Evolutionary conservation across 202 grass and related monocot genomes (phyloP).

Genomic region (Bolboschoenoplectus hybrid): DNA sequence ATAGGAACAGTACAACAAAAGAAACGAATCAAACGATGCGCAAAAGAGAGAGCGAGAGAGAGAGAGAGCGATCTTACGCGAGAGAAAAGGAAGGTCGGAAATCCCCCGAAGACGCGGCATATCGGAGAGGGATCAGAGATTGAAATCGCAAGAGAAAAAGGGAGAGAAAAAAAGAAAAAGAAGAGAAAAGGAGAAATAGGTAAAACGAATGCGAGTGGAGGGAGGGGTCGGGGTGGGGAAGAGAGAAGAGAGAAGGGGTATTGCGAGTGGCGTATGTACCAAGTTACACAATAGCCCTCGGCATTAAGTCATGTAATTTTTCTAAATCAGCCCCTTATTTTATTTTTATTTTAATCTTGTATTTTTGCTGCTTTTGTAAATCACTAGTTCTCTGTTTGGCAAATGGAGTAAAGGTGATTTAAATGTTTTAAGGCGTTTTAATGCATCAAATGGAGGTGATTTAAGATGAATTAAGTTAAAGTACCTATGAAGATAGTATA

Average conservation of each 20-base stretch:
- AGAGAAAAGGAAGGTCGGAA: neutral
- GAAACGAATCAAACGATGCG: neutral
- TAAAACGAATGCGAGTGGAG: conserved; percentile 1
- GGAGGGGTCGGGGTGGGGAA: neutral
- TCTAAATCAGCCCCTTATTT: neutral
- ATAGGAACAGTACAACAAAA: neutral
- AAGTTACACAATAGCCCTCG: conserved; percentile 37
- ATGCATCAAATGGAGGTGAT: too few relatives aligned
- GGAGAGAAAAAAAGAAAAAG: neutral
- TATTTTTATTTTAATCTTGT: neutral
- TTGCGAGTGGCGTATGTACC: conserved; percentile 39
- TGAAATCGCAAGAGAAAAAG: neutral
- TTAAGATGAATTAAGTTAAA: too few relatives aligned
- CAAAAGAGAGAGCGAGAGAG: neutral
- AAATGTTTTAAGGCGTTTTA: too few relatives aligned
- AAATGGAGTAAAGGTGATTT: too few relatives aligned
- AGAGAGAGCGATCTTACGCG: conserved; percentile 26
- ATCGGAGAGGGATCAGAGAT: neutral
- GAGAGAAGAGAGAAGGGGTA: neutral
- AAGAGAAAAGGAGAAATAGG: neutral
- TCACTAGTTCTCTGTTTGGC: neutral
- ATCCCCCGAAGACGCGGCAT: neutral
- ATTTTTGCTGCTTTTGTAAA: neutral
- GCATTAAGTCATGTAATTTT: neutral
- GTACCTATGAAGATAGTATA: too few relatives aligned